Conservation (phyloP, 1,284 basidiomycete genomes). For the Puccinia sorghi region DNA sequence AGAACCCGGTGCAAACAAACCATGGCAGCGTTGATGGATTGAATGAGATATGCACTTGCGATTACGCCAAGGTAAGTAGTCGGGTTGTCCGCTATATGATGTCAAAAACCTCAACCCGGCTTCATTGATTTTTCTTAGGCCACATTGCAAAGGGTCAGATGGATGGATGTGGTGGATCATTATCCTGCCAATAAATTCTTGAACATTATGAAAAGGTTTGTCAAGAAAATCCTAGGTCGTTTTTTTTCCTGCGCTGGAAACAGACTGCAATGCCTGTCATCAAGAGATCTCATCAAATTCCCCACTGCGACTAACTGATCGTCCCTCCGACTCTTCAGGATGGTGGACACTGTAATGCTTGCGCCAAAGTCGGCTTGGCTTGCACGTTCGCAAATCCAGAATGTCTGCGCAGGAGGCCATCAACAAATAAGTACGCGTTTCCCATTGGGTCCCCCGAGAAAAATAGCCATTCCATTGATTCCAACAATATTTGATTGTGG, state of each 20-base stretch:
- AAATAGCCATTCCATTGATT: not conserved
- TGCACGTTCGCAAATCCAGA: constrained; percentile 42
- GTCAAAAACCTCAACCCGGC: not conserved
- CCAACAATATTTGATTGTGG: not conserved
- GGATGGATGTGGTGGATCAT: constrained; percentile 87
- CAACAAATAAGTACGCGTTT: constrained; percentile 31
- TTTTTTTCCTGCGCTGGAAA: too few species aligned
- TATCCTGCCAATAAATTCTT: constrained; percentile 70
- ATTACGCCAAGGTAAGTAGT: constrained; percentile 68
- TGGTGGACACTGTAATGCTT: constrained; percentile 25
- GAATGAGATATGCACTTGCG: constrained; percentile 54
- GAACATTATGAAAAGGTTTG: constrained; percentile 66
- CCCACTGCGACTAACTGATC: too few species aligned
- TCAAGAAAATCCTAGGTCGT: constrained; percentile 65
- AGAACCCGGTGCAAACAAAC: constrained; percentile 49
- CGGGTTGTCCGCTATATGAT: not conserved
- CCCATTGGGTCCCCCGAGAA: not conserved
- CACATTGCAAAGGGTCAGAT: constrained; percentile 80
- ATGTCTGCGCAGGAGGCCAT: constrained; percentile 31
- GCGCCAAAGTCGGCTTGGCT: constrained; percentile 1
- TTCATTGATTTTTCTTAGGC: constrained; percentile 64
- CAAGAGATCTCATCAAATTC: too few species aligned
- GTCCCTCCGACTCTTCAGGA: not conserved
- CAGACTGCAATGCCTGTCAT: too few species aligned
- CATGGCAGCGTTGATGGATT: constrained; percentile 38